Percentiles rank a stretch among this genome's conserved stretches.
phyloP scores from a whole-genome alignment of 108 stramenopile genomes.

The Cyclotella kingstonii region DNA sequence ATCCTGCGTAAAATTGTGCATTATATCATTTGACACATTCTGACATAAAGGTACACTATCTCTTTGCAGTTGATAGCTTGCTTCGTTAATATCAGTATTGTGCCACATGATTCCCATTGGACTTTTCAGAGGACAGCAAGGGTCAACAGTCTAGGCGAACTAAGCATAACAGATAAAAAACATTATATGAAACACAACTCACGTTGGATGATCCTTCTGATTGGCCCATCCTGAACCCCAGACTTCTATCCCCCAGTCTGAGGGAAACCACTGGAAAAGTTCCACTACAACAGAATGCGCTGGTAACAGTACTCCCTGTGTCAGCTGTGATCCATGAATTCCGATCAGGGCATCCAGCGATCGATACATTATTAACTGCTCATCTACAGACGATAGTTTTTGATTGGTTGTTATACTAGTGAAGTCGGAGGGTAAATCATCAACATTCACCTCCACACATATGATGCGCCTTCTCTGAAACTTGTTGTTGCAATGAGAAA shows the following conservation, averaged over 20 bases:
- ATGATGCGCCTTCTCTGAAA: conserved; percentile 10
- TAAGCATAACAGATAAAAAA: not conserved
- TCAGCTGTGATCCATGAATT: conserved; percentile 47
- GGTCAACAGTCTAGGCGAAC: no score
- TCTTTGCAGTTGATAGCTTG: not conserved
- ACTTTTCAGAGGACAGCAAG: no score
- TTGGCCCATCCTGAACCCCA: conserved; percentile 13
- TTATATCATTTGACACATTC: not conserved
- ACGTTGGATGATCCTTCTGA: conserved; percentile 16
- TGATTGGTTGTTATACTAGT: conserved; percentile 2
- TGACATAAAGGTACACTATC: conserved; percentile 2
- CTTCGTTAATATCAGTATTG: conserved; percentile 10
- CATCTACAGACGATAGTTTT: conserved; percentile 2
- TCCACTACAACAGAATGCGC: conserved; percentile 32
- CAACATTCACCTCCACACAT: conserved; percentile 41
- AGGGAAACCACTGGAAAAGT: conserved; percentile 34
- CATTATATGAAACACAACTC: not conserved
- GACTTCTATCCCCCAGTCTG: not conserved
- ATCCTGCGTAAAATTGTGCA: conserved; percentile 8
- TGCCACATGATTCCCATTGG: conserved; percentile 21
- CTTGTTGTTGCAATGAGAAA: conserved; percentile 7
- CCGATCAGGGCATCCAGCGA: conserved; percentile 37
- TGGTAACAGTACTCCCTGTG: conserved; percentile 39
- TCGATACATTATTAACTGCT: conserved; percentile 33
- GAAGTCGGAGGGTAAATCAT: conserved; percentile 18